Base-by-base conservation (phyloP, 441 rosid species). In the Syzygium malaccense region DNA sequence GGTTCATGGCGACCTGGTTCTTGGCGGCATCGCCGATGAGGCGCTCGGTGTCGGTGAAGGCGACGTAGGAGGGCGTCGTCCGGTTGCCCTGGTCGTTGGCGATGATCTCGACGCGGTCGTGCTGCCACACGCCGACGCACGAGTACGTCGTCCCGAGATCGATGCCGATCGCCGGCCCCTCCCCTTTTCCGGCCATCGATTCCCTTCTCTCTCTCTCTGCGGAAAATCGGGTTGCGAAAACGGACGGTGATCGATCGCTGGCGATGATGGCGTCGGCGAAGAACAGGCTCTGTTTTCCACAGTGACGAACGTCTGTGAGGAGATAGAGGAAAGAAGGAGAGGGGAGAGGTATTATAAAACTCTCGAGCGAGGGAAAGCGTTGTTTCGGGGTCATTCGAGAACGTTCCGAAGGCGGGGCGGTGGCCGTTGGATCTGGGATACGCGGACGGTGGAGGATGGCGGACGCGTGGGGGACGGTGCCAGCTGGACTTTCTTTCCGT, bases 41-140 rank as follows among this genome's bases (percentile, higher is more conserved):
- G 56, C 95, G 93, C 91, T 95, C 95, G 85, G 90, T 88, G 11
- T 94, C 96, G 1, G 95, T 94, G 86, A 95, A 95, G 14, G 90
- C 98, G 20, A 93, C 98, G 60, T 93, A 95, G 32, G 96, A 95
- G 55, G 95, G 96, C 30, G 96, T 94, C 15, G 95, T 95, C n/a
- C 96, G 87, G 90, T 95, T 95, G 4, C 98, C 98, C 89, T 95
- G 96, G 78, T 95, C 96, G 75, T 95, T 95, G 41, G 96, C 97
- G 48, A 95, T 94, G 89, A 94, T 94, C 86, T 95, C 97, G 17
- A 95, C 95, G 5, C 95, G 91, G 91, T 93, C 96, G 54, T 94
- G 94, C 41, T 95, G 95, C 96, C 96, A 95, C 15, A 95, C 96
- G 33, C 96, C 96, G 53, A 95, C 96, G 91, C 97, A 95, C 0